These are phyloP conservation scores for Sabuloglossum arenarium DNA, from an alignment of 495 filamentous ascomycete species.

Conservation along the genomic window DNA sequence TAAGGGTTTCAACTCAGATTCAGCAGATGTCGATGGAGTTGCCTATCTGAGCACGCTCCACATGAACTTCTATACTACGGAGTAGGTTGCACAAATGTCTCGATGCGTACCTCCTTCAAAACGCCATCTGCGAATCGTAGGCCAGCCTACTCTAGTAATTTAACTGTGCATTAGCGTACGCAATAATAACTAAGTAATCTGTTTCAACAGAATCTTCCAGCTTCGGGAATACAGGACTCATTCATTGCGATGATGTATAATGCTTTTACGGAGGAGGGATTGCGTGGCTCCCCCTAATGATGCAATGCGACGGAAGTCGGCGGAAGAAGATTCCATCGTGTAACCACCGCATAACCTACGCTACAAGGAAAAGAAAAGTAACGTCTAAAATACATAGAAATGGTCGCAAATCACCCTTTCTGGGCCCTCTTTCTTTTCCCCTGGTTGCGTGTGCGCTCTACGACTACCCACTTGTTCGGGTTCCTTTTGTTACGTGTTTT, in stretches of 20 bases:
- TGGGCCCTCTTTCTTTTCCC: constrained; percentile 17
- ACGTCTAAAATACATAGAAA: background rate
- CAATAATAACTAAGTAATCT: too few species aligned
- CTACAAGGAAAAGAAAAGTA: background rate
- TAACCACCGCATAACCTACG: too few species aligned
- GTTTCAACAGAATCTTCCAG: background rate
- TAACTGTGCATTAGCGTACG: too few species aligned
- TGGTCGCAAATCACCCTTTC: background rate
- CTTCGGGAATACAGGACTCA: background rate
- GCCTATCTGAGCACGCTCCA: background rate
- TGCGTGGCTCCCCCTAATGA: too few species aligned
- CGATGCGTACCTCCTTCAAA: too few species aligned
- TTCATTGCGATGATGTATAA: background rate
- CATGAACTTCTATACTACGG: background rate
- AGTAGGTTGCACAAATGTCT: background rate
- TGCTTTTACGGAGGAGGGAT: too few species aligned
- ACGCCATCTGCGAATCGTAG: too few species aligned
- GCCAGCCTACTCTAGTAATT: too few species aligned
- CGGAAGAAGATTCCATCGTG: too few species aligned
- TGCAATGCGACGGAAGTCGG: too few species aligned
- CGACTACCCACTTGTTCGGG: constrained; percentile 20
- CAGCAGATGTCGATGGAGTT: background rate
- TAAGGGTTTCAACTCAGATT: background rate
- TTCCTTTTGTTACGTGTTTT: constrained; percentile 59
- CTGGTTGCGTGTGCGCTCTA: constrained; percentile 21